Evolutionary conservation across 2,329 filamentous ascomycete genomes (phyloP).

Genomic region (Botrytis aclada): DNA sequence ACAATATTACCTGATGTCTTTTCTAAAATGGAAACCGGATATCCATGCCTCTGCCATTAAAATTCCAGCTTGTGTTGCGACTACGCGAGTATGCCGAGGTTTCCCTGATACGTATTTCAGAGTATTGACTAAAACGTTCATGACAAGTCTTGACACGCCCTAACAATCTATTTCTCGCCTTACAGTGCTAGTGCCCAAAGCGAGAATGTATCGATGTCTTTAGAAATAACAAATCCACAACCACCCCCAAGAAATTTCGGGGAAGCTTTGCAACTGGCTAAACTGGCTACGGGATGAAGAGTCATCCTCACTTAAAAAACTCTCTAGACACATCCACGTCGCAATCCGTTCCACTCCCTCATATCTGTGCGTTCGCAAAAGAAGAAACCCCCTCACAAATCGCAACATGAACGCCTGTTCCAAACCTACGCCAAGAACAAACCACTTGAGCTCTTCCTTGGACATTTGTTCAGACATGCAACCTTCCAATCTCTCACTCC

Average conservation of each 20-base stretch:
- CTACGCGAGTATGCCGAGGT: neutral
- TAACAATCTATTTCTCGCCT: neutral
- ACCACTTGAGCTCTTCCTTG: neutral
- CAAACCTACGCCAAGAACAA: neutral
- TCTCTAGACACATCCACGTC: neutral
- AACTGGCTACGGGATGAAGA: neutral
- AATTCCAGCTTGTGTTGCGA: neutral
- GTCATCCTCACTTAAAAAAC: too few species aligned
- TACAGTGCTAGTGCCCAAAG: neutral
- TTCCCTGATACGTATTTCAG: neutral
- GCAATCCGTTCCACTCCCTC: too few species aligned
- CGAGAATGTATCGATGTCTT: neutral
- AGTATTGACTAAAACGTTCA: neutral
- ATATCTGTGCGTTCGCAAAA: neutral
- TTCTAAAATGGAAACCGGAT: neutral
- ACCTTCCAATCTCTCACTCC: neutral
- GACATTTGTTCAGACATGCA: neutral
- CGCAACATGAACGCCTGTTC: neutral
- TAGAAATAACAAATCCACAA: neutral
- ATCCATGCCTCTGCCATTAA: neutral
- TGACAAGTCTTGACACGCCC: neutral
- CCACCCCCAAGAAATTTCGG: neutral
- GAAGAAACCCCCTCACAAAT: neutral
- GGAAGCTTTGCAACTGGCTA: neutral
- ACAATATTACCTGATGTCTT: neutral